A percentile compares a stretch with the other conserved stretches of the same genome.
Conservation (phyloP, 2,329 filamentous ascomycete species). For the Curvularia lunata region DNA sequence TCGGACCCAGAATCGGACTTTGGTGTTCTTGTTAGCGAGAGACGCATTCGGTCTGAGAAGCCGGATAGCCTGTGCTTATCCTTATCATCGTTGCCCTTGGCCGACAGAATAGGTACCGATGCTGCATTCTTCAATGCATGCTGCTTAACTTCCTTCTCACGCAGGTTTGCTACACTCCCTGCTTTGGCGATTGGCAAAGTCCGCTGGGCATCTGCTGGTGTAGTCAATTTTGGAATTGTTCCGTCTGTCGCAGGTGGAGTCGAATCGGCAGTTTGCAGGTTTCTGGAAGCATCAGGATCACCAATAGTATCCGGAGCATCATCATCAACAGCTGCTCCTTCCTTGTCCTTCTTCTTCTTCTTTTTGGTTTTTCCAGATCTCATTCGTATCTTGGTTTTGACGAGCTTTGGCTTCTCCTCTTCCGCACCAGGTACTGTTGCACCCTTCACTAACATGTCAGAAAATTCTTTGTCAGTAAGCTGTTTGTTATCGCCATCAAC, state of each 20-base stretch:
- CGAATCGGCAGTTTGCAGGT: slow-evolving; percentile 16
- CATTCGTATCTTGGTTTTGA: slow-evolving; percentile 48
- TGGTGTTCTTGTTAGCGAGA: slow-evolving; percentile 32
- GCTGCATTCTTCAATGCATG: slow-evolving; percentile 37
- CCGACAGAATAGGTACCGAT: slow-evolving; percentile 37
- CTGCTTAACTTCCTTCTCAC: slow-evolving; percentile 31
- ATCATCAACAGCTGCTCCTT: slow-evolving; percentile 30
- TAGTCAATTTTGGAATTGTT: not conserved
- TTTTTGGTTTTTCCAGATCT: slow-evolving; percentile 36
- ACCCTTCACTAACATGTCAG: slow-evolving; percentile 34
- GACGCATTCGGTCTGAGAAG: slow-evolving; percentile 35
- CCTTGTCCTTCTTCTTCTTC: slow-evolving; percentile 27
- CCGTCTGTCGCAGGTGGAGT: slow-evolving; percentile 3
- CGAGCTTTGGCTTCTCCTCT: slow-evolving; percentile 30
- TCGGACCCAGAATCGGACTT: slow-evolving; percentile 37
- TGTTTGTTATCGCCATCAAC: slow-evolving; percentile 5
- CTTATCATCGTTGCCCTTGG: slow-evolving; percentile 22
- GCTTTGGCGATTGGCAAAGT: slow-evolving; percentile 32
- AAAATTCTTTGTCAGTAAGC: slow-evolving; percentile 40
- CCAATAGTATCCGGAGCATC: slow-evolving; percentile 14
- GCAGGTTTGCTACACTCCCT: slow-evolving; percentile 38
- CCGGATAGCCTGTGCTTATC: slow-evolving; percentile 27
- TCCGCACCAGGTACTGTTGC: slow-evolving; percentile 26
- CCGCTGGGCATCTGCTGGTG: slow-evolving; percentile 10
- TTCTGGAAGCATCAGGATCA: slow-evolving; percentile 14